Evolutionary conservation across 345 rosid species (phyloP).

Genomic region (Syzygium aqueum): DNA sequence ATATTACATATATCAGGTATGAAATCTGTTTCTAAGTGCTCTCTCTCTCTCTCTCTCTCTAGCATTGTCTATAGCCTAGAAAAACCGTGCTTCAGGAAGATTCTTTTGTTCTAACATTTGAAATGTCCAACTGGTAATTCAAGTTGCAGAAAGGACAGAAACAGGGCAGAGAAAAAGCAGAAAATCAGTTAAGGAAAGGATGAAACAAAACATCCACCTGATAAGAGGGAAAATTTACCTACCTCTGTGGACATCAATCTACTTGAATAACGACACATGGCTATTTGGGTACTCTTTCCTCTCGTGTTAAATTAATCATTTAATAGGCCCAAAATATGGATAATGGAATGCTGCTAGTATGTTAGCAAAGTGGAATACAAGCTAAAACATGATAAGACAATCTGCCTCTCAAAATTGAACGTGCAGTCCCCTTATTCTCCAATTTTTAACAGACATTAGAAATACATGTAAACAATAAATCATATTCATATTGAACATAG

Average conservation of each 20-base stretch:
- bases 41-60: not conserved
- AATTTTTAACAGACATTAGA: not conserved
- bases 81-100: not conserved
- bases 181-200: not conserved
- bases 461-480: not conserved
- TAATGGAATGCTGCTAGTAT: not conserved
- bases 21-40: not conserved
- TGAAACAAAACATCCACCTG: not conserved
- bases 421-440: not conserved
- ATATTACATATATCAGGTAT: slow-evolving; percentile 89
- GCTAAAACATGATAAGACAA: not conserved
- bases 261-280: not conserved
- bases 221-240: not conserved
- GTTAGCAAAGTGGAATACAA: not conserved
- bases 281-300: not conserved
- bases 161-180: not conserved
- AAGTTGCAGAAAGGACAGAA: not conserved
- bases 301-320: not conserved
- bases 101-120: not conserved
- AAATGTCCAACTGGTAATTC: not conserved
- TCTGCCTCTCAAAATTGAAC: not conserved
- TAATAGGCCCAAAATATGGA: not conserved
- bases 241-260: not conserved
- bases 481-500: not conserved
- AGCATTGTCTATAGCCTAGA: not conserved